These are phyloP conservation scores for Tulasnella sp. DNA, from an alignment of 768 basidiomycete genomes.

Conservation along the genomic window DNA sequence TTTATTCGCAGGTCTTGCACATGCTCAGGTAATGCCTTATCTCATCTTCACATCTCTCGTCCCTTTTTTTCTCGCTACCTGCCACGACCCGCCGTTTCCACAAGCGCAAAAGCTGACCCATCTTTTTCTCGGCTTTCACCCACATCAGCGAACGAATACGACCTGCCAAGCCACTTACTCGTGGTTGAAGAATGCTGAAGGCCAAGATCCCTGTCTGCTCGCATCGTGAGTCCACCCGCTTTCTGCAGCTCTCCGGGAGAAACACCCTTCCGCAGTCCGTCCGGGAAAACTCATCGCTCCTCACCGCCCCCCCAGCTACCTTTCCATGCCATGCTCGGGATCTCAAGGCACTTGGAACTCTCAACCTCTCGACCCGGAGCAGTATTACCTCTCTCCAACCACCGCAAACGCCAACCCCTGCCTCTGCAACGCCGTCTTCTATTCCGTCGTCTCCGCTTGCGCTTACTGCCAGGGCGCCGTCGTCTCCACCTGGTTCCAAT, in stretches of 20 bases:
- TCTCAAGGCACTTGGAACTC: slow-evolving; percentile 1
- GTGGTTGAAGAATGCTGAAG: background rate
- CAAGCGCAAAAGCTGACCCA: background rate
- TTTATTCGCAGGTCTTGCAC: background rate
- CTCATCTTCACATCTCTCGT: background rate
- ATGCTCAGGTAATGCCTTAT: background rate
- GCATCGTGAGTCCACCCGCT: background rate
- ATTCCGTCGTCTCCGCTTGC: slow-evolving; percentile 1
- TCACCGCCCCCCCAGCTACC: background rate
- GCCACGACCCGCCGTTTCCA: background rate
- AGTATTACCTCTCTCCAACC: background rate
- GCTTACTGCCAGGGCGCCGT: slow-evolving; percentile 12
- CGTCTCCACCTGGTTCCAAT: slow-evolving; percentile 13
- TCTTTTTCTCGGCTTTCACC: background rate
- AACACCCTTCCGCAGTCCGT: background rate
- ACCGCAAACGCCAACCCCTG: background rate
- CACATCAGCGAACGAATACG: background rate
- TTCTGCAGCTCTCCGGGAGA: background rate
- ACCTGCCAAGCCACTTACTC: slow-evolving; percentile 5
- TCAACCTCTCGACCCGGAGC: background rate
- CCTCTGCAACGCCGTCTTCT: slow-evolving; percentile 3
- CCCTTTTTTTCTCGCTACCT: background rate
- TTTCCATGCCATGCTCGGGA: background rate
- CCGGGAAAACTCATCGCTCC: background rate
- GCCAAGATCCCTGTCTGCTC: background rate